These are phyloP conservation scores for Solanum bulbocastanum DNA, from an alignment of 257 asterid genomes.

Conservation along the genomic window DNA sequence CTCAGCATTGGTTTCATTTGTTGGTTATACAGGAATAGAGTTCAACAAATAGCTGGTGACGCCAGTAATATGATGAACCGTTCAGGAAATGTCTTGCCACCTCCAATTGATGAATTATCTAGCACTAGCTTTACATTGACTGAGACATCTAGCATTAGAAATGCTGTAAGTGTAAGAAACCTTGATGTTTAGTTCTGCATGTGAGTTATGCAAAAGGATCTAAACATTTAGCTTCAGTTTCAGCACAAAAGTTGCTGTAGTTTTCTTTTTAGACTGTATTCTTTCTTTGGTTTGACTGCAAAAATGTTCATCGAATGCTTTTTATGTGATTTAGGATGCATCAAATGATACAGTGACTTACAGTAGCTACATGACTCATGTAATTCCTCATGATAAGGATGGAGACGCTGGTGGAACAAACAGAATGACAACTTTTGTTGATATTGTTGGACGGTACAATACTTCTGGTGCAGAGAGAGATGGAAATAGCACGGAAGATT, in stretches of 20 bases:
- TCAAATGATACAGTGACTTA: slow-evolving; percentile 21
- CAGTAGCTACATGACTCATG: slow-evolving; percentile 14
- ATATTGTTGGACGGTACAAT: slow-evolving; percentile 62
- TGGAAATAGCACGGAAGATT: slow-evolving; percentile 27
- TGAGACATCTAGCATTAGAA: slow-evolving; percentile 37
- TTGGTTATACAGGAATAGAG: slow-evolving; percentile 62
- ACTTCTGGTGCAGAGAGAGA: slow-evolving; percentile 46
- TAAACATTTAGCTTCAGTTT: neutral
- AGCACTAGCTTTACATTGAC: slow-evolving; percentile 22
- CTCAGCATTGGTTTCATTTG: slow-evolving; percentile 6
- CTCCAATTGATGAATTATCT: slow-evolving; percentile 45
- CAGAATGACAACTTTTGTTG: slow-evolving; percentile 68
- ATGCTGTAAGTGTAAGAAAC: slow-evolving; percentile 38
- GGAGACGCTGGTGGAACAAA: slow-evolving; percentile 37
- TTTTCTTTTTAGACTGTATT: neutral
- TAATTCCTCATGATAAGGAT: slow-evolving; percentile 34
- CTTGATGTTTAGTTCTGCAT: neutral
- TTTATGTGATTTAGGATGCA: slow-evolving; percentile 10
- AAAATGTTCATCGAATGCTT: neutral
- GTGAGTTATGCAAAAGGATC: neutral
- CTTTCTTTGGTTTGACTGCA: neutral
- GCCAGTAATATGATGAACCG: slow-evolving; percentile 39
- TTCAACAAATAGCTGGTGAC: slow-evolving; percentile 82
- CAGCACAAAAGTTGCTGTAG: neutral
- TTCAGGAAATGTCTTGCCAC: slow-evolving; percentile 67